These are phyloP conservation scores for Mortierella sp. DNA, from an alignment of 371 early-diverging fungal genomes.

Conservation along the genomic window DNA sequence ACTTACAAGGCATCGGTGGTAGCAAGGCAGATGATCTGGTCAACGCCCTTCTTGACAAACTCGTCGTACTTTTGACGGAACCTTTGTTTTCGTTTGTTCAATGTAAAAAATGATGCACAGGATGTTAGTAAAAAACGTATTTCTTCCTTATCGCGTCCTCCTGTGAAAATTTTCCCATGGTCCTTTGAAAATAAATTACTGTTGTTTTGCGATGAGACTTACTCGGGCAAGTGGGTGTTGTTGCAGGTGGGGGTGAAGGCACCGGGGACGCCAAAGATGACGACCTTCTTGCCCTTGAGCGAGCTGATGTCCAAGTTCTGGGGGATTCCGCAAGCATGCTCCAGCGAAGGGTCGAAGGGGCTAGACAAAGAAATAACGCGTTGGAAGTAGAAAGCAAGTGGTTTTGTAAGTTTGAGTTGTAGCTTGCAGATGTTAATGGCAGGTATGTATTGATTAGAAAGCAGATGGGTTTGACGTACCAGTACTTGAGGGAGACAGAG, in stretches of 20 bases:
- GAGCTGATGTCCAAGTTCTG: conserved; percentile 59
- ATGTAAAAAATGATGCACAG: not conserved
- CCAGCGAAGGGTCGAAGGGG: conserved; percentile 45
- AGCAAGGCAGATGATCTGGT: conserved; percentile 72
- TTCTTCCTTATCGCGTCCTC: not conserved
- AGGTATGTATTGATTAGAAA: too few species aligned
- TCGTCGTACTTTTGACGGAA: conserved; percentile 65
- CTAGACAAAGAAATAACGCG: conserved; percentile 9
- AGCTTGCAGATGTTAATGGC: too few species aligned
- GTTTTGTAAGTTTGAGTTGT: too few species aligned
- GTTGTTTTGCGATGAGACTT: conserved; percentile 5
- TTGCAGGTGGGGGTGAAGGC: conserved; percentile 82
- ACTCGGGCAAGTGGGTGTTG: conserved; percentile 78
- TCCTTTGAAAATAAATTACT: not conserved
- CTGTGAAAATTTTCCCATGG: conserved; percentile 16
- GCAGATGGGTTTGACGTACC: conserved; percentile 42
- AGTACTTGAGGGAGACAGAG: conserved; percentile 49
- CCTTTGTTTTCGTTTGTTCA: conserved; percentile 10
- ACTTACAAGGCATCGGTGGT: conserved; percentile 69
- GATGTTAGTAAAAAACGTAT: not conserved
- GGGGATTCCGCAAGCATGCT: conserved; percentile 54
- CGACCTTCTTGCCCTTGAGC: conserved; percentile 79
- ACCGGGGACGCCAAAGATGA: conserved; percentile 84
- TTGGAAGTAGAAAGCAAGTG: not conserved
- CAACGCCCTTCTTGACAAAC: conserved; percentile 77